Base-by-base conservation (phyloP, 1,139 yeast genomes). In the Blastobotrys persicus region DNA sequence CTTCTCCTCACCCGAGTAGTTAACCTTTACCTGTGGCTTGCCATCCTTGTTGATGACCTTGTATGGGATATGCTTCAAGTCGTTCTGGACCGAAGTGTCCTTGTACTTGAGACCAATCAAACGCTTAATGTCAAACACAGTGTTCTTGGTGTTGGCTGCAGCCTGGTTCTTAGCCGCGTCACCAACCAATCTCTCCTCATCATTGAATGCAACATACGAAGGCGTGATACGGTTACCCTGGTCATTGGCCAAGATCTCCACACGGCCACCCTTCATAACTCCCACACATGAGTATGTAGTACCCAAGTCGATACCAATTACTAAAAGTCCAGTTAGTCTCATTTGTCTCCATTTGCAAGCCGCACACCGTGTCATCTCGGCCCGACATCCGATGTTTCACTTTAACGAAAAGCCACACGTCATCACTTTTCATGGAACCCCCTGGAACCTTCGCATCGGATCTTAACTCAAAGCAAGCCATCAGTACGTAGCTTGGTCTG, bases 211-310 rank as follows among this genome's bases (percentile, higher is more conserved):
- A 73, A 88, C 96, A 79, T 87, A 88, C 60, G 96, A 88, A 68
- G 96, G 96, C 66, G 96, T 88, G 72, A 88, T 92, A 79, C 96
- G 85, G 88, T 88, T 88, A 84, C 96, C 96, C 80, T 88, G 96
- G 75, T 88, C 96, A 79, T 88, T 88, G 74, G 96, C 96, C 64
- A 88, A 75, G 61, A 88, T 88, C 72, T 88, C 96, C 52, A 89
- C 96, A 65, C 88, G 83, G 58, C 95, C 96, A 55, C 83, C 79
- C 70, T 85, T 85, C 95, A 88, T 87, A 44, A 87, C 95, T 66
- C 95, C 96, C 45, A 88, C 96, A 80, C 96, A 88, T 6, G 96
- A 88, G 73, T 88, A 88, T 44, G 96, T 88, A 46, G 88, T 82
- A 64, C 96, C 96, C 70, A 89, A 79, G 76, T 85, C 94, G 58